Percentiles rank a stretch among this genome's conserved stretches.
These are phyloP conservation scores for Spencermartinsiella europaea DNA, from an alignment of 805 yeast genomes.

Conservation along the genomic window DNA sequence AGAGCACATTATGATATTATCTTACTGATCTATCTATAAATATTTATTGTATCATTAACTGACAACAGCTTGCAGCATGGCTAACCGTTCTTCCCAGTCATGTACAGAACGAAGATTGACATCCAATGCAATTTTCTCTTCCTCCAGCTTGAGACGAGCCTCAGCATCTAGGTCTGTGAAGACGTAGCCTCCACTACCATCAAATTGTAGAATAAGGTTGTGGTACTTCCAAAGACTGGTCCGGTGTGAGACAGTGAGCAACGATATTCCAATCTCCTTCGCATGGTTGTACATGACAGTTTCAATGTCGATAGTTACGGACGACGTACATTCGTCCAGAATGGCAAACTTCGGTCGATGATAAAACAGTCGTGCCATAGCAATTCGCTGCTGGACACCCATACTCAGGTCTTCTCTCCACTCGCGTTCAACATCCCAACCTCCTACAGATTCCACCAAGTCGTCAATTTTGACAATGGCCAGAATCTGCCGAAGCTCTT, in stretches of 20 bases:
- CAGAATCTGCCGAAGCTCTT: conserved; percentile 32
- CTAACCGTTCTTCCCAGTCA: conserved; percentile 57
- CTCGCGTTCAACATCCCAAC: conserved; percentile 63
- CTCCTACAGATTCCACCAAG: conserved; percentile 38
- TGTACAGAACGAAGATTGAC: conserved; percentile 67
- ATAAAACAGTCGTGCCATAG: conserved; percentile 88
- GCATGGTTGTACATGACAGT: conserved; percentile 84
- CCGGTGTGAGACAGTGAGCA: conserved; percentile 87
- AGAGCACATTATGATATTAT: background rate
- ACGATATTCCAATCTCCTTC: conserved; percentile 68
- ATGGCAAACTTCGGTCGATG: conserved; percentile 93
- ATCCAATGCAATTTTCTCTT: conserved; percentile 69
- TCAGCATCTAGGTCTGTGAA: conserved; percentile 65
- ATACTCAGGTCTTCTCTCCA: conserved; percentile 87
- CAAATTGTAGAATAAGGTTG: conserved; percentile 72
- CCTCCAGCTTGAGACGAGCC: conserved; percentile 66
- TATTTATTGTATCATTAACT: conserved; percentile 1
- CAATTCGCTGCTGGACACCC: conserved; percentile 90
- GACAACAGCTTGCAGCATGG: conserved; percentile 39
- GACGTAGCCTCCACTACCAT: conserved; percentile 70
- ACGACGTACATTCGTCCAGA: conserved; percentile 92
- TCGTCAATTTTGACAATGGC: conserved; percentile 33
- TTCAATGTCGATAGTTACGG: conserved; percentile 87
- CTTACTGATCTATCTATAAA: background rate
- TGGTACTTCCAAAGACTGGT: conserved; percentile 93